A percentile compares a stretch with the other conserved stretches of the same genome.
Conservation (phyloP, 768 basidiomycete species). For the Agrocybe praecox region DNA sequence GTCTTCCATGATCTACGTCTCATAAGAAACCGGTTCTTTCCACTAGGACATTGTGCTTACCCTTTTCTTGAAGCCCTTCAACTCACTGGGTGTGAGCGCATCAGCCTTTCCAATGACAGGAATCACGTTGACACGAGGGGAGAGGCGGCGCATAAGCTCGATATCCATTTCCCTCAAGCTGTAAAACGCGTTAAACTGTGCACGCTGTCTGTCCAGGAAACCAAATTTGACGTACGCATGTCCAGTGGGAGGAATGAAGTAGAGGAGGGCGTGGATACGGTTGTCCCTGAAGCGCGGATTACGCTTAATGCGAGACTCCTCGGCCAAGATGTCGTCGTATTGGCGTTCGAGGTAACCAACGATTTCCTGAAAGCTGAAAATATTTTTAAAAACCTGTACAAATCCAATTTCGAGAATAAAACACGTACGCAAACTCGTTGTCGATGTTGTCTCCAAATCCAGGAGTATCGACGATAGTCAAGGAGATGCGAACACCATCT, state of each 20-base stretch:
- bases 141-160: conserved; percentile 96
- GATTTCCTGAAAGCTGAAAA: conserved; percentile 89
- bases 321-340: conserved; percentile 98
- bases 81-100: conserved; percentile 89
- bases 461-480: conserved; percentile 98
- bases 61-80: conserved; percentile 95
- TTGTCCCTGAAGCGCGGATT: conserved; percentile 99
- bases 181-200: conserved; percentile 3
- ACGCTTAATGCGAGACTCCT: conserved; percentile 99
- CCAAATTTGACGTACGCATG: conserved; percentile 70
- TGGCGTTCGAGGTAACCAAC: conserved; percentile 96
- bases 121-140: conserved; percentile 98
- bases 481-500: conserved; percentile 95
- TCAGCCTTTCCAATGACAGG: conserved; percentile 98
- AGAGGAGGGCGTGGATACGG: conserved; percentile 92
- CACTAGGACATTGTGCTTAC: conserved; percentile 34
- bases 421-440: conserved; percentile 92
- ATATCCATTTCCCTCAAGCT: conserved; percentile 98
- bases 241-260: conserved; percentile 99
- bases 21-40: conserved; percentile 2
- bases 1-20: conserved; percentile 92
- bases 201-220: neutral
- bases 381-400: neutral
- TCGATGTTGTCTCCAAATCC: conserved; percentile 99
- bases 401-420: neutral